Percentiles rank a stretch among this genome's conserved stretches.
phyloP scores from a whole-genome alignment of 306 rosid genomes.

The Vigna radiata region DNA sequence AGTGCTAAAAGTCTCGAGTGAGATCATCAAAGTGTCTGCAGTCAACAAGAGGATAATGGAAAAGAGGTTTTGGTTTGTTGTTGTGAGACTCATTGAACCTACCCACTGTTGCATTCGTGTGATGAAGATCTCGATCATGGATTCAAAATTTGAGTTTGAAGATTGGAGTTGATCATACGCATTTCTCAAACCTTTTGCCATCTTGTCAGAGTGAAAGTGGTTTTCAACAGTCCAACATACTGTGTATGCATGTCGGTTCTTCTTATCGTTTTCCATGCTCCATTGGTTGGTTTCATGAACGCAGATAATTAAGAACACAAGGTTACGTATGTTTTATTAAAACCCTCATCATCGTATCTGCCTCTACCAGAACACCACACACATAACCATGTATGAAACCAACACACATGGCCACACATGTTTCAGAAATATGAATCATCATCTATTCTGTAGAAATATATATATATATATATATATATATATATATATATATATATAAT shows the following conservation, averaged over 20 bases:
- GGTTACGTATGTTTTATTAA: neutral
- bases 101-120: conserved; percentile 3
- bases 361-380: too few species aligned
- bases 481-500: too few species aligned
- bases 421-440: too few species aligned
- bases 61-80: conserved; percentile 4
- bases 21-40: neutral
- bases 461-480: too few species aligned
- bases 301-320: neutral
- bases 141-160: neutral
- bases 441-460: too few species aligned
- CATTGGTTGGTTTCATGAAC: neutral
- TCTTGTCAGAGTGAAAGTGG: neutral
- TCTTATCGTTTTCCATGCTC: neutral
- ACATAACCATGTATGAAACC: too few species aligned
- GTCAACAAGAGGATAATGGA: neutral
- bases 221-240: neutral
- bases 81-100: conserved; percentile 2
- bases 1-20: neutral
- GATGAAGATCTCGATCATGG: neutral
- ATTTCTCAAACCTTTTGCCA: neutral
- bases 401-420: too few species aligned
- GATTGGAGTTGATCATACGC: conserved; percentile 1
- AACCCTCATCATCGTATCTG: neutral
- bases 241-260: neutral